Conservation (phyloP, 1,139 yeast genomes). For the Sugiyamaella xylanicola region DNA sequence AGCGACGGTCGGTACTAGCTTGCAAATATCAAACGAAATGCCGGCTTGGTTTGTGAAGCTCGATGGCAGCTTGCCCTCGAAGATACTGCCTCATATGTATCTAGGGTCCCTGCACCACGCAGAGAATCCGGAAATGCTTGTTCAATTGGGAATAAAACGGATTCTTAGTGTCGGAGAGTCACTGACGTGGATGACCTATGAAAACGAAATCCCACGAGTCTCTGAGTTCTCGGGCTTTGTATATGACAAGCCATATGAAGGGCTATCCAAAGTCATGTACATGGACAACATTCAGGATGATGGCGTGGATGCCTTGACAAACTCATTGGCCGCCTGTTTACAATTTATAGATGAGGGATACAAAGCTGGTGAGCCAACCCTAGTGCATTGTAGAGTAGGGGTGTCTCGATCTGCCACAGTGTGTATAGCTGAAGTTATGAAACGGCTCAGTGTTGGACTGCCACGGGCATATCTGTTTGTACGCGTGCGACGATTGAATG, state of each 20-base stretch:
- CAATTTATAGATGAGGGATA: constrained; percentile 49
- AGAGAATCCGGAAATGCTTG: constrained; percentile 62
- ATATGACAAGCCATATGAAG: constrained; percentile 29
- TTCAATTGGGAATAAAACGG: constrained; percentile 67
- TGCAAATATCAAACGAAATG: constrained; percentile 19
- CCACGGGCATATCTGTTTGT: constrained; percentile 79
- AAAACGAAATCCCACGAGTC: constrained; percentile 29
- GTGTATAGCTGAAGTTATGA: constrained; percentile 89
- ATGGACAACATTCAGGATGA: constrained; percentile 53
- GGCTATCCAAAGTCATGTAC: constrained; percentile 43
- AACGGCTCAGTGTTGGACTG: constrained; percentile 61
- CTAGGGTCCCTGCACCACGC: constrained; percentile 88
- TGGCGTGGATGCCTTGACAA: constrained; percentile 52
- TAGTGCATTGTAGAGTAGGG: constrained; percentile 90
- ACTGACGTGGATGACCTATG: constrained; percentile 54
- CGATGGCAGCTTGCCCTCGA: constrained; percentile 68
- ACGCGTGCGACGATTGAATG: constrained; percentile 79
- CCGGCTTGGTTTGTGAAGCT: constrained; percentile 41
- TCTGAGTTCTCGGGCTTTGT: constrained; percentile 16
- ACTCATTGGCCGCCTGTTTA: constrained; percentile 46
- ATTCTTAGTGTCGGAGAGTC: constrained; percentile 87
- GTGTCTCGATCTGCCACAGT: constrained; percentile 90
- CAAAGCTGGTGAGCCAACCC: constrained; percentile 50
- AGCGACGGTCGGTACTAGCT: not conserved
- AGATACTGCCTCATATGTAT: constrained; percentile 79